Percentiles rank a stretch among this genome's conserved stretches.
phyloP scores from a whole-genome alignment of 1,284 basidiomycete genomes.

The Salmacisia buchloeana region DNA sequence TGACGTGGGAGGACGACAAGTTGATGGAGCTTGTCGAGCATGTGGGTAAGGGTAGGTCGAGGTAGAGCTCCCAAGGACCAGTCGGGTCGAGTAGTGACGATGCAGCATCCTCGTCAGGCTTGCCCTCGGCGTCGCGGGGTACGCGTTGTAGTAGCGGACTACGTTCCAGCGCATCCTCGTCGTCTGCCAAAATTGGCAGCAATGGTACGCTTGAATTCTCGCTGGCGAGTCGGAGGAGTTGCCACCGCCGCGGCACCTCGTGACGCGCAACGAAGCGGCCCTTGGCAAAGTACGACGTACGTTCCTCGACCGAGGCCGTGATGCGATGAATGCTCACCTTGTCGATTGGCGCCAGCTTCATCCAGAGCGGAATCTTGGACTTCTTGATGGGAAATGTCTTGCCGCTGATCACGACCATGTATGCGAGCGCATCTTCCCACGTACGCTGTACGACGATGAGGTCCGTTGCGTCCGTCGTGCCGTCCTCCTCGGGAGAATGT shows the following conservation, averaged over 20 bases:
- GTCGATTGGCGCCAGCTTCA: constrained; percentile 73
- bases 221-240: constrained; percentile 64
- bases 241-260: constrained; percentile 65
- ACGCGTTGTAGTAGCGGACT: constrained; percentile 53
- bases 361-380: constrained; percentile 70
- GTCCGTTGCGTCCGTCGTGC: constrained; percentile 64
- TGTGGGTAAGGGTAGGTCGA: constrained; percentile 34
- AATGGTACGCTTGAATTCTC: constrained; percentile 59
- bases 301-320: constrained; percentile 68
- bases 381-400: constrained; percentile 61
- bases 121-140: constrained; percentile 27
- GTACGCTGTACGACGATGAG: constrained; percentile 78
- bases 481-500: constrained; percentile 60
- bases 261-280: constrained; percentile 63
- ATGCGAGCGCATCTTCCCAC: constrained; percentile 88
- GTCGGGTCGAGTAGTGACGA: constrained; percentile 55
- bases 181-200: constrained; percentile 63
- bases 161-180: constrained; percentile 49
- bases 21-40: constrained; percentile 57
- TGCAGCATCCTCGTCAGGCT: constrained; percentile 26
- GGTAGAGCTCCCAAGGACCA: constrained; percentile 59
- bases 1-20: constrained; percentile 75
- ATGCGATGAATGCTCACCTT: constrained; percentile 80
- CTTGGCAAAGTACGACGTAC: constrained; percentile 57
- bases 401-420: constrained; percentile 70